Conservation (phyloP, 768 basidiomycete species). For the Tylopilus vinaceipallidus region DNA sequence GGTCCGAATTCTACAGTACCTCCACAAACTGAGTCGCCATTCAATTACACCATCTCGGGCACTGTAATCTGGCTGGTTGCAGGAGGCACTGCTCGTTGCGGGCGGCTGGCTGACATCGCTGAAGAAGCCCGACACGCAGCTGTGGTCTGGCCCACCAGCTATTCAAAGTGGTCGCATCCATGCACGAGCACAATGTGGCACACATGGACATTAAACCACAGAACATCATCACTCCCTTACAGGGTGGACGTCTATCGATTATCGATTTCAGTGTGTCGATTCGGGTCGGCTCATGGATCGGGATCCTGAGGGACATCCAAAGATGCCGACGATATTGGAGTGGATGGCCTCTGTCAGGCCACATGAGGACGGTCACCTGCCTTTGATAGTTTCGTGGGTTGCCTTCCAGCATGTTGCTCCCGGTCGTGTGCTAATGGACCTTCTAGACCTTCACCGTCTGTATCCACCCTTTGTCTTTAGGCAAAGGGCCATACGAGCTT, state of each 20-base stretch:
- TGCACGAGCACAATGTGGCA: slow-evolving; percentile 15
- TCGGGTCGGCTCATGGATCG: neutral
- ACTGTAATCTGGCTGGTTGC: neutral
- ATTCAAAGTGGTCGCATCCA: slow-evolving; percentile 3
- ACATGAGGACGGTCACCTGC: too few species aligned
- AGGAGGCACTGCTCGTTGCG: neutral
- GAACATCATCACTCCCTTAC: neutral
- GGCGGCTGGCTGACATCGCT: neutral
- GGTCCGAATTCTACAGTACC: slow-evolving; percentile 8
- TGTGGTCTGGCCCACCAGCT: slow-evolving; percentile 3
- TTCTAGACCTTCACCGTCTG: too few species aligned
- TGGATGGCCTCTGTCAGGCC: neutral
- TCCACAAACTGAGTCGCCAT: neutral
- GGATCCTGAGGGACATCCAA: neutral
- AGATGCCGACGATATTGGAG: neutral
- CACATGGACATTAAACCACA: slow-evolving; percentile 17
- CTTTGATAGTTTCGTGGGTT: too few species aligned
- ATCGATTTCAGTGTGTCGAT: neutral
- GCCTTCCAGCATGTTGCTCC: too few species aligned
- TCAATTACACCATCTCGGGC: slow-evolving; percentile 11
- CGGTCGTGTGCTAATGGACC: too few species aligned
- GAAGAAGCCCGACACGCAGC: neutral
- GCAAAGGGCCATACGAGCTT: too few species aligned
- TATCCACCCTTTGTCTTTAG: too few species aligned
- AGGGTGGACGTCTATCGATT: neutral